Percentiles rank a stretch among this genome's conserved stretches.
phyloP scores from a whole-genome alignment of 768 basidiomycete species.

The Candolleomyces efflorescens region DNA sequence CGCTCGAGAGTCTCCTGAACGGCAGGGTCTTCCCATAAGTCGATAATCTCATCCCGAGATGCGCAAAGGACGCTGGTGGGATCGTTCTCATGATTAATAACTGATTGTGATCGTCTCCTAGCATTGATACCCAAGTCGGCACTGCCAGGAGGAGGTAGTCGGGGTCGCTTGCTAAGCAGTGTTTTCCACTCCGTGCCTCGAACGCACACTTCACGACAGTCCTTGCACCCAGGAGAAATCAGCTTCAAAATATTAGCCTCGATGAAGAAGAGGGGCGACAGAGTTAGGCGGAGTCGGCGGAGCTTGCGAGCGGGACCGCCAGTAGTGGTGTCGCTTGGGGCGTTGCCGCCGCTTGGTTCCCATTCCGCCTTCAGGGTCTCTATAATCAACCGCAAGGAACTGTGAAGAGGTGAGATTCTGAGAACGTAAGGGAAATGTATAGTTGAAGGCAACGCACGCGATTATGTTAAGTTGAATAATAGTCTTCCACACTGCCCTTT shows the following conservation, averaged over 20 bases:
- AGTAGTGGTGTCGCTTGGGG: slow-evolving; percentile 12
- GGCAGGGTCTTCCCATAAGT: slow-evolving; percentile 56
- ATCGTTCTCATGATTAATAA: slow-evolving; percentile 32
- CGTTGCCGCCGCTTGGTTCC: slow-evolving; percentile 16
- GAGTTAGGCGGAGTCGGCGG: slow-evolving; percentile 30
- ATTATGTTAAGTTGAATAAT: slow-evolving; percentile 71
- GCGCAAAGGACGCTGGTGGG: slow-evolving; percentile 48
- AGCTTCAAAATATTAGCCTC: slow-evolving; percentile 48
- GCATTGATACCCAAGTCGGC: slow-evolving; percentile 1
- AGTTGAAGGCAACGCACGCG: slow-evolving; percentile 31
- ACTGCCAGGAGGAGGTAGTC: neutral
- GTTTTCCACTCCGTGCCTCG: slow-evolving; percentile 59
- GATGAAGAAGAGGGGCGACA: slow-evolving; percentile 50
- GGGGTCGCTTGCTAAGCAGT: slow-evolving; percentile 23
- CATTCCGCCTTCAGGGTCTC: slow-evolving; percentile 49
- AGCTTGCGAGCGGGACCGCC: slow-evolving; percentile 21
- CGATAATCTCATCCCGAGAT: slow-evolving; percentile 54
- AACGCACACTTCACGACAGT: slow-evolving; percentile 42
- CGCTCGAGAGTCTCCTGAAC: slow-evolving; percentile 49
- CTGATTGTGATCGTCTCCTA: slow-evolving; percentile 18
- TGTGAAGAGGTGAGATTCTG: slow-evolving; percentile 16
- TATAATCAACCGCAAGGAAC: slow-evolving; percentile 56
- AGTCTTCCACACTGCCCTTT: slow-evolving; percentile 56
- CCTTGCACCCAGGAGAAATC: slow-evolving; percentile 41
- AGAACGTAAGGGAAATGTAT: neutral